phyloP scores from a whole-genome alignment of 352 stramenopile species.

The Phytophthora quininea region DNA sequence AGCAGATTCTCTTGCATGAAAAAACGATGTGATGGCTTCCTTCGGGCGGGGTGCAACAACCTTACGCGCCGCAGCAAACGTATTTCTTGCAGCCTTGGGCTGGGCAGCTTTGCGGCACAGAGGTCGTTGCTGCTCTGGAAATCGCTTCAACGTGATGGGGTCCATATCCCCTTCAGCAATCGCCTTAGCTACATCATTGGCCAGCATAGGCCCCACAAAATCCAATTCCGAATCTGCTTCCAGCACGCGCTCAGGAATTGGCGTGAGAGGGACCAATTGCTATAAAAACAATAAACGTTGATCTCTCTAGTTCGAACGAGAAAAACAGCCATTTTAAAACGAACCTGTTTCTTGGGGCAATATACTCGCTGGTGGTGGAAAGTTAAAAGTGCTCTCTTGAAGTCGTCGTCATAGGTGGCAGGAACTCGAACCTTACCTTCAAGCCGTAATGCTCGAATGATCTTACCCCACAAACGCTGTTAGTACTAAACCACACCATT shows the following conservation, averaged over 20 bases:
- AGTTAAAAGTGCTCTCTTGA: slow-evolving; percentile 62
- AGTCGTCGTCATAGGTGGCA: slow-evolving; percentile 64
- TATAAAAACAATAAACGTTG: slow-evolving; percentile 15
- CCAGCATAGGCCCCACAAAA: slow-evolving; percentile 69
- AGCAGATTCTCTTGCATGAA: slow-evolving; percentile 26
- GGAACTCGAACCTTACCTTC: slow-evolving; percentile 69
- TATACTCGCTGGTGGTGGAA: slow-evolving; percentile 80
- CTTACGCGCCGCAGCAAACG: background rate
- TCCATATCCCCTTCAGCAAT: slow-evolving; percentile 82
- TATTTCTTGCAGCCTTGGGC: background rate
- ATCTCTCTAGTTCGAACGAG: no score
- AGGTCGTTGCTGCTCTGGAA: slow-evolving; percentile 23
- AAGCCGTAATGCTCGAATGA: slow-evolving; percentile 61
- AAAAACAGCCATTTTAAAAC: background rate
- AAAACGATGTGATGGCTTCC: slow-evolving; percentile 27
- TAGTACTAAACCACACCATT: background rate
- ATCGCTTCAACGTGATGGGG: slow-evolving; percentile 62
- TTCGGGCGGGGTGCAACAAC: slow-evolving; percentile 9
- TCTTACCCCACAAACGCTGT: slow-evolving; percentile 29
- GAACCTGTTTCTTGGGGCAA: slow-evolving; percentile 59
- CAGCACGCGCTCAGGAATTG: slow-evolving; percentile 41
- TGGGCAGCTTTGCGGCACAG: slow-evolving; percentile 9
- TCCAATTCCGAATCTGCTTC: slow-evolving; percentile 46
- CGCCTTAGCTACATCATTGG: slow-evolving; percentile 43
- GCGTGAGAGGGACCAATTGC: slow-evolving; percentile 71